Evolutionary conservation across 306 rosid genomes (phyloP).

Genomic region (Alnus glutinosa): DNA sequence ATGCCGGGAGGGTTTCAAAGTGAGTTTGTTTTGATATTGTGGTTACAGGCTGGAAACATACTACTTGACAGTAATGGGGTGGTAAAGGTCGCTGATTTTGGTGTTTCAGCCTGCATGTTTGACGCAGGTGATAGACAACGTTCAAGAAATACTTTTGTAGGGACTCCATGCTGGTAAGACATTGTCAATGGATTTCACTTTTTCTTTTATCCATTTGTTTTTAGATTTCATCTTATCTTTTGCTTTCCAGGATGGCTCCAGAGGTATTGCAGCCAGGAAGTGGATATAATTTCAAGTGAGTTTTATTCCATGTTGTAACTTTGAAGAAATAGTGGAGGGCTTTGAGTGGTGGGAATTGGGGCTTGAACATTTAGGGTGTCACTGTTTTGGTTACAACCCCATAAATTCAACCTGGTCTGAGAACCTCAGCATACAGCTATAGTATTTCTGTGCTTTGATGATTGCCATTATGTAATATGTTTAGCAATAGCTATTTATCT

Average conservation of each 20-base stretch:
- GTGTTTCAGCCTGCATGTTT: conserved; percentile 97
- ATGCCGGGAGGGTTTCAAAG: conserved; percentile 7
- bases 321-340: background rate
- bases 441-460: background rate
- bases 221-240: conserved; percentile 7
- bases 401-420: background rate
- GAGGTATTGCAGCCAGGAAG: conserved; percentile 99
- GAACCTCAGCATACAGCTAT: background rate
- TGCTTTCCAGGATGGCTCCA: conserved; percentile 90
- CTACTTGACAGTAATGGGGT: conserved; percentile 70
- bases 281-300: conserved; percentile 96
- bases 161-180: conserved; percentile 95
- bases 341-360: background rate
- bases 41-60: conserved; percentile 84
- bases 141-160: conserved; percentile 85
- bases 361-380: conserved; percentile 1
- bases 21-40: conserved; percentile 5
- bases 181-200: conserved; percentile 1
- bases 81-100: conserved; percentile 94
- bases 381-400: background rate
- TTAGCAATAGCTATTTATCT: background rate
- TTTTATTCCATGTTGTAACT: conserved; percentile 12
- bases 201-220: conserved; percentile 12
- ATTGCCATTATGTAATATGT: background rate
- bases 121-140: conserved; percentile 95